Conservation (phyloP, 2,329 filamentous ascomycete species). For the Aspergillus novoparasiticus region DNA sequence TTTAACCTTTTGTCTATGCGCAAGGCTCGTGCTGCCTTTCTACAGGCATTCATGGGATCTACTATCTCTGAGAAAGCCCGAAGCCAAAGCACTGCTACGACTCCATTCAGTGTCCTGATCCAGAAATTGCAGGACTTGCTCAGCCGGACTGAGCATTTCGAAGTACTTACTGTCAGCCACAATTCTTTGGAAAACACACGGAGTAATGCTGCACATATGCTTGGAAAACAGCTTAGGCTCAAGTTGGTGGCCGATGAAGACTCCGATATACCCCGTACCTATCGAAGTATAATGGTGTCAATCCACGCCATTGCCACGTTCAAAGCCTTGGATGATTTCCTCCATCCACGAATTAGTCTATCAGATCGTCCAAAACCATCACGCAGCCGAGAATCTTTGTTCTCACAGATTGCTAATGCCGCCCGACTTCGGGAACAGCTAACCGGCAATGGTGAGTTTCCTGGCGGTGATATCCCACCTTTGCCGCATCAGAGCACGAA, state of each 20-base stretch:
- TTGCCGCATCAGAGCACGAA: slow-evolving; percentile 25
- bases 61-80: slow-evolving; percentile 63
- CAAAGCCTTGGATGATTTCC: slow-evolving; percentile 93
- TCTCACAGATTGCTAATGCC: slow-evolving; percentile 73
- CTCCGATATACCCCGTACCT: slow-evolving; percentile 83
- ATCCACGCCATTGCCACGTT: slow-evolving; percentile 99
- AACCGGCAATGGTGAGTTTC: slow-evolving; percentile 29
- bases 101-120: slow-evolving; percentile 86
- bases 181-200: slow-evolving; percentile 88
- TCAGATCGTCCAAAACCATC: slow-evolving; percentile 71
- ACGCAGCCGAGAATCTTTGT: slow-evolving; percentile 64
- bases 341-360: slow-evolving; percentile 83
- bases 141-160: slow-evolving; percentile 96
- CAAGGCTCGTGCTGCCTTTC: slow-evolving; percentile 76
- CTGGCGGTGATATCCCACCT: slow-evolving; percentile 37
- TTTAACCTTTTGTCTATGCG: slow-evolving; percentile 50
- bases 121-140: slow-evolving; percentile 94
- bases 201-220: slow-evolving; percentile 90
- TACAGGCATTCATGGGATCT: slow-evolving; percentile 88
- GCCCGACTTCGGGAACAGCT: slow-evolving; percentile 60
- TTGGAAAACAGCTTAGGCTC: slow-evolving; percentile 91
- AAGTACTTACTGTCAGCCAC: slow-evolving; percentile 92
- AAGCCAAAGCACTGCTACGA: slow-evolving; percentile 67
- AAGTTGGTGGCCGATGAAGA: slow-evolving; percentile 84
- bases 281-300: slow-evolving; percentile 94